phyloP scores from a whole-genome alignment of 768 basidiomycete genomes.

The Multifurca ochricompacta region DNA sequence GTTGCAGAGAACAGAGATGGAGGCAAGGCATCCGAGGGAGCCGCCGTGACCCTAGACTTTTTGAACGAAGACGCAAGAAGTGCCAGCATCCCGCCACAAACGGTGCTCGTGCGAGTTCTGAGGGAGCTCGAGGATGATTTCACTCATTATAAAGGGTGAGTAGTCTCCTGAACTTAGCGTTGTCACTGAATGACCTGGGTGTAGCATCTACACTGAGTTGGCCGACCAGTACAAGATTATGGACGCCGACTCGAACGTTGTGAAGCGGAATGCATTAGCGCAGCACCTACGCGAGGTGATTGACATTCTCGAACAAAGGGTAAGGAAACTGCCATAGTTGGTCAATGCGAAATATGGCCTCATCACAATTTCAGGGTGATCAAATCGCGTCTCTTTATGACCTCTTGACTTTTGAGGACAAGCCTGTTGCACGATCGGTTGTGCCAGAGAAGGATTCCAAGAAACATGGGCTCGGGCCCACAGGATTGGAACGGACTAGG shows the following conservation, averaged over 20 bases:
- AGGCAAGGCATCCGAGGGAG: not conserved
- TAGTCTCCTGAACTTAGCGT: conserved; percentile 11
- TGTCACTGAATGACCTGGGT: not conserved
- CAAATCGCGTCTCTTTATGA: conserved; percentile 92
- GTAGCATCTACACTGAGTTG: conserved; percentile 82
- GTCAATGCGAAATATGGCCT: conserved; percentile 4
- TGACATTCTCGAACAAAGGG: conserved; percentile 88
- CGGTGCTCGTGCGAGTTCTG: conserved; percentile 74
- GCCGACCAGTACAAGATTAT: conserved; percentile 90
- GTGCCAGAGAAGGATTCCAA: conserved; percentile 15
- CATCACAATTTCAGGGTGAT: conserved; percentile 54
- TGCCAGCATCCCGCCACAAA: conserved; percentile 69
- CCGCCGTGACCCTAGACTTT: conserved; percentile 8
- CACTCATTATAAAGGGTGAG: conserved; percentile 86
- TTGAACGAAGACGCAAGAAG: conserved; percentile 11
- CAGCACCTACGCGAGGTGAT: conserved; percentile 87
- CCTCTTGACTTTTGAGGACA: conserved; percentile 69
- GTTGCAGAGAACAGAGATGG: not conserved
- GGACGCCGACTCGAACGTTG: conserved; percentile 75
- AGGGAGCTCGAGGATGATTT: conserved; percentile 93
- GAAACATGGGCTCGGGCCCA: not conserved
- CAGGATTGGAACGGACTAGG: not conserved
- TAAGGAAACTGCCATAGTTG: conserved; percentile 25
- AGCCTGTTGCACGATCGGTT: conserved; percentile 30
- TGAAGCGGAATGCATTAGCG: conserved; percentile 79